Conservation (phyloP, 768 basidiomycete species). For the Fomitopsis serialis region DNA sequence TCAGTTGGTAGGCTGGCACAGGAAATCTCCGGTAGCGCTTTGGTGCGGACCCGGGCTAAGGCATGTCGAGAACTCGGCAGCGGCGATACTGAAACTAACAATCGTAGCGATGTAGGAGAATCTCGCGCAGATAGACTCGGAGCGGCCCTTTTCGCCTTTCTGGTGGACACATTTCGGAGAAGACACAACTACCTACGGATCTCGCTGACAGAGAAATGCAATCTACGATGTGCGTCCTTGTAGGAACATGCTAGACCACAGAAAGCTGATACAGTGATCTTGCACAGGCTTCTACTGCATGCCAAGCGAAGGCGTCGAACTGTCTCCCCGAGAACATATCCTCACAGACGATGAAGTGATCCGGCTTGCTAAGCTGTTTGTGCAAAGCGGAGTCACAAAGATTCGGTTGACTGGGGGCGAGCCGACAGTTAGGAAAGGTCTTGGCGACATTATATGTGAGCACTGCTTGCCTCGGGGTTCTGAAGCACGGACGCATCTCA, state of each 20-base stretch:
- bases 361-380: conserved; percentile 71
- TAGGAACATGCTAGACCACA: conserved; percentile 7
- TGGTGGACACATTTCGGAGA: conserved; percentile 64
- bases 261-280: background rate
- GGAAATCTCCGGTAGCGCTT: background rate
- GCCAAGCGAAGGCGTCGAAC: conserved; percentile 74
- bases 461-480: conserved; percentile 1
- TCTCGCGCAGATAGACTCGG: conserved; percentile 49
- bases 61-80: background rate
- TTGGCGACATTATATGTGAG: conserved; percentile 64
- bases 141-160: conserved; percentile 41
- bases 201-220: conserved; percentile 82
- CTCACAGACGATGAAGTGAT: conserved; percentile 74
- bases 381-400: conserved; percentile 78
- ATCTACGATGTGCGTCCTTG: conserved; percentile 65
- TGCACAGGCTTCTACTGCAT: conserved; percentile 84
- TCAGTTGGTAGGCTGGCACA: background rate
- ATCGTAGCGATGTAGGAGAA: conserved; percentile 35
- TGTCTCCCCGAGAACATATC: conserved; percentile 64
- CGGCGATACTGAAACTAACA: background rate
- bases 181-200: conserved; percentile 86
- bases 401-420: conserved; percentile 88
- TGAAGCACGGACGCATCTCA: background rate
- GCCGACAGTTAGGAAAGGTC: conserved; percentile 76
- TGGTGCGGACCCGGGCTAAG: conserved; percentile 1